phyloP scores from a whole-genome alignment of 2,329 filamentous ascomycete species.

The Colletotrichum lindemuthianum region DNA sequence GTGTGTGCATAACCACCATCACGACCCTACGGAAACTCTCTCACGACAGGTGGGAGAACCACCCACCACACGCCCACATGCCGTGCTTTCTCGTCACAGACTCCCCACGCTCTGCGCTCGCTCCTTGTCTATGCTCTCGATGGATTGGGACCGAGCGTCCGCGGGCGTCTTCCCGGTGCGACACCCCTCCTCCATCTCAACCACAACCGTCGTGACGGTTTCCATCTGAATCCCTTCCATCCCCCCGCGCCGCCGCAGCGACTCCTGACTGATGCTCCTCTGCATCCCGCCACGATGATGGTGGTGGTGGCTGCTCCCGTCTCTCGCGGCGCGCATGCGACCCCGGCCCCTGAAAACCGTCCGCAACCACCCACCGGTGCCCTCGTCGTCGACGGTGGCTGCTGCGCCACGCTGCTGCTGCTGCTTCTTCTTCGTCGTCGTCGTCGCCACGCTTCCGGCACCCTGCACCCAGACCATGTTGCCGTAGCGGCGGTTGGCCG shows the following conservation, averaged over 20 bases:
- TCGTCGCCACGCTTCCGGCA: slow-evolving; percentile 12
- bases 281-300: slow-evolving; percentile 7
- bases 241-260: slow-evolving; percentile 10
- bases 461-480: slow-evolving; percentile 36
- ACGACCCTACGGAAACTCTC: not conserved
- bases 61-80: too few species aligned
- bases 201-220: slow-evolving; percentile 53
- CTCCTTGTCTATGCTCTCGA: slow-evolving; percentile 26
- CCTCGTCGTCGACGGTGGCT: not conserved
- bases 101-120: slow-evolving; percentile 26
- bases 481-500: slow-evolving; percentile 25
- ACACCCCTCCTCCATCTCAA: slow-evolving; percentile 43
- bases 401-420: slow-evolving; percentile 14
- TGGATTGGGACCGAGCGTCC: slow-evolving; percentile 7
- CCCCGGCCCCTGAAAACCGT: slow-evolving; percentile 16
- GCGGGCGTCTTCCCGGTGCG: not conserved
- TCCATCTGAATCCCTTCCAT: slow-evolving; percentile 53
- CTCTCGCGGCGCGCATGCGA: not conserved
- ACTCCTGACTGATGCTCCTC: slow-evolving; percentile 32
- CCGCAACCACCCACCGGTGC: slow-evolving; percentile 28
- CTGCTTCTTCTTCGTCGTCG: too few species aligned
- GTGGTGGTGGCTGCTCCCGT: not conserved
- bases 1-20: too few species aligned
- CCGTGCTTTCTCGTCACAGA: not conserved
- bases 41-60: not conserved